Evolutionary conservation across 371 early-diverging fungal species (phyloP), one percentile per base, ranked within the genome.

Genomic region (Globomyces sp.): DNA sequence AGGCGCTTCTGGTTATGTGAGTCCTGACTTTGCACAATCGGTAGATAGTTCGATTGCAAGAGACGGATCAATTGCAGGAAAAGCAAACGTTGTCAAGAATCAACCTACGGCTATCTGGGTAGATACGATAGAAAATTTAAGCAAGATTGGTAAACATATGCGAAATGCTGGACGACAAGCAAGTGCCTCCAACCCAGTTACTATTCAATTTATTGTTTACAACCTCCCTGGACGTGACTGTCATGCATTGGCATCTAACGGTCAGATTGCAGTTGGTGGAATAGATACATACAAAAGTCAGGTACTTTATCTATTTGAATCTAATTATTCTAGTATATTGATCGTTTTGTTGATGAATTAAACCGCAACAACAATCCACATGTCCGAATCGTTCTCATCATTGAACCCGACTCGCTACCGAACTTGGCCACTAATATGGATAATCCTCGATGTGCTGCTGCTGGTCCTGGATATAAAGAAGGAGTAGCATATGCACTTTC

Each of bases 141-240:
- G 37, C 3, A 45, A 13, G 48, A 64, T 69, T 47, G 8, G 8
- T 8, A 11, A 8, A 6, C 6, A 47, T 11, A 47, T 46, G n/a
- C 40, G 24, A 48, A 36, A 4, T 59, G 41, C 48, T 50, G 34
- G 36, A 71, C 65, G 59, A 58, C 66, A 8, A 45, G 44, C 64
- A 40, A 42, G n/a, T 36, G 46, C 13, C 5, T 4, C 9, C 66
- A 11, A 6, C 47, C 47, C 47, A 47, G 47, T 71, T 37, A 36
- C 72, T 1, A 46, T 66, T 2, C 48, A 69, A 4, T 78, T 77
- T 39, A 78, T 75, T 36, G 55, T 75, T 41, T 75, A 75, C 71
- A 64, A 75, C 70, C 65, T 75, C 34, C 75, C 75, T 9, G 73
- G 74, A 40, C 75, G 75, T 74, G 75, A 75, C 44, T 75, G 75